Evolutionary conservation across 352 stramenopile species (phyloP).

Genomic region (Pythium oligandrum): DNA sequence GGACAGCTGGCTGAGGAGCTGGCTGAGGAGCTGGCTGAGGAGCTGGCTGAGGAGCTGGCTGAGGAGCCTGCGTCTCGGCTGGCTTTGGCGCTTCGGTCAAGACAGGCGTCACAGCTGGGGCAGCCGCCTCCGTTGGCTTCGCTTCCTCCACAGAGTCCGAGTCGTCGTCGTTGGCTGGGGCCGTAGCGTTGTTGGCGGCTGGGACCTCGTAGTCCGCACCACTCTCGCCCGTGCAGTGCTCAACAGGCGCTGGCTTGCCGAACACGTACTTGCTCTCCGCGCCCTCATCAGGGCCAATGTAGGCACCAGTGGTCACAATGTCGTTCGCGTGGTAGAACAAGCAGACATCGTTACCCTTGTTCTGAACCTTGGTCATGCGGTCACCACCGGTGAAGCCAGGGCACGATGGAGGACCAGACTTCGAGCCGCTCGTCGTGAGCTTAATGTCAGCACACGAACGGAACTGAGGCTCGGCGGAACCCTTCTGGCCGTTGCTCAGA

Average conservation of each 20-base stretch:
- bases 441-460: constrained; percentile 15
- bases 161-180: neutral
- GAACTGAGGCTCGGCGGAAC: constrained; percentile 11
- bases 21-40: neutral
- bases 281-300: constrained; percentile 5
- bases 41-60: neutral
- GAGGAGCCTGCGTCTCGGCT: no score
- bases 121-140: neutral
- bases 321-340: constrained; percentile 15
- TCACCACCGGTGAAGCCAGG: constrained; percentile 16
- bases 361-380: constrained; percentile 8
- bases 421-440: constrained; percentile 5
- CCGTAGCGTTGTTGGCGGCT: neutral
- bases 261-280: constrained; percentile 10
- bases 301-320: constrained; percentile 1
- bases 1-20: neutral
- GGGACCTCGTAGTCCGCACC: no score
- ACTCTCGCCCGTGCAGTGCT: neutral
- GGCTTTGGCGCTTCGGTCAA: no score
- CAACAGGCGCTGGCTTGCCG: constrained; percentile 5
- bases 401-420: constrained; percentile 1
- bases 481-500: constrained; percentile 10
- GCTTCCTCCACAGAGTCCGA: no score
- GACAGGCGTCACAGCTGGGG: neutral
- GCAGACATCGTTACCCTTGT: constrained; percentile 12